Base-by-base conservation (phyloP, 305 asterid genomes). In the Fraxinus dipetala region DNA sequence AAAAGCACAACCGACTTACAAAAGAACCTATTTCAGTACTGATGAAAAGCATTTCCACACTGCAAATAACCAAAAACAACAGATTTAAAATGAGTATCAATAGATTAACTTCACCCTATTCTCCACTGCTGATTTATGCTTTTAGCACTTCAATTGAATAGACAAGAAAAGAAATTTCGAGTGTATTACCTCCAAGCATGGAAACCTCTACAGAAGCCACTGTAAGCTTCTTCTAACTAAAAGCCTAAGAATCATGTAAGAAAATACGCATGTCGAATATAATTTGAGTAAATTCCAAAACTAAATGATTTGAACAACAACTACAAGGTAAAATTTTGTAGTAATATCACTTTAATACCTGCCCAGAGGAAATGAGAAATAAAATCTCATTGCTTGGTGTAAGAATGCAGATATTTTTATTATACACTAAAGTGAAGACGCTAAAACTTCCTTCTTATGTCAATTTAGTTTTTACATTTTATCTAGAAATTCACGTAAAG, bases 1-100 rank as follows among this genome's bases (percentile, higher is more conserved):
- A 83, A 34, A 70, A 40, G 70, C 81, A 40, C 35, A 83, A 45
- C 61, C 59, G 35, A 83, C 16, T 43, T 43, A 40, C 45, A 35
- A 28, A 56, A 13, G 77, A 9, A 59, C 18, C 40, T 63, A 75
- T 72, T 56, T 20, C 45, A 75, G 54, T 51, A 69, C 28, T 11
- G 76, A 72, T n/a, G 16, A 76, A 20, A 35, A 20, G n/a, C 7
- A 51, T 51, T 14, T 26, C 16, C 5, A 18, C 5, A 26, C 75
- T n/a, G 34, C 24, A 75, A 67, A 16, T 28, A 48, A 59, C 70
- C 36, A 79, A 36, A 80, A 45, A 34, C 56, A 56, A 34, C 1
- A 5, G n/a, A 30, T 56, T 48, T 51, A 51, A 48, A 48, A 48
- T 48, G 30, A 32, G 45, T 34, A 78, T 65, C 22, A 45, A 16